A percentile compares a stretch with the other conserved stretches of the same genome.
Evolutionary conservation across 2,329 filamentous ascomycete species (phyloP).

Genomic region (Fusarium fujikuroi): DNA sequence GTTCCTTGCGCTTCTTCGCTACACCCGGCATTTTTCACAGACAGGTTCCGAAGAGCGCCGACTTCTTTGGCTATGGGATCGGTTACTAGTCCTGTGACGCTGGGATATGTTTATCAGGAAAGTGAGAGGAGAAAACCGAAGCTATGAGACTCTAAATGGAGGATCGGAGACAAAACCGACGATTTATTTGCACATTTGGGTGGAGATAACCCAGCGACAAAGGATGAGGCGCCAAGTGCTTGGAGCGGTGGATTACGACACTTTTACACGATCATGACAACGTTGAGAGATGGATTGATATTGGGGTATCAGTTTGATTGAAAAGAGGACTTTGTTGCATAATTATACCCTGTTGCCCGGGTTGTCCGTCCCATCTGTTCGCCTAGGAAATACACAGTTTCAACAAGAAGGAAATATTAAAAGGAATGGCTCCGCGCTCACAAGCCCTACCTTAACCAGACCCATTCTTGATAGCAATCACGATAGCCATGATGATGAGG

Average conservation of each 20-base stretch:
- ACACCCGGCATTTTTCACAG: slow-evolving; percentile 82
- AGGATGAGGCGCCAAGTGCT: not conserved
- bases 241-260: not conserved
- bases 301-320: slow-evolving; percentile 32
- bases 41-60: slow-evolving; percentile 67
- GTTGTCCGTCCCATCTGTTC: slow-evolving; percentile 35
- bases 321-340: slow-evolving; percentile 39
- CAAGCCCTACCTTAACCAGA: slow-evolving; percentile 5
- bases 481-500: slow-evolving; percentile 65
- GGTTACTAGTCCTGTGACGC: slow-evolving; percentile 62
- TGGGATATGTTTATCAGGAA: slow-evolving; percentile 70
- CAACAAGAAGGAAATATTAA: slow-evolving; percentile 28
- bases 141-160: slow-evolving; percentile 48
- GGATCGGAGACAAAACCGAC: not conserved
- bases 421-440: slow-evolving; percentile 28
- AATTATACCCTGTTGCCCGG: slow-evolving; percentile 40
- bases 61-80: slow-evolving; percentile 45
- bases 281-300: not conserved
- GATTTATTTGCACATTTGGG: not conserved
- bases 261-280: slow-evolving; percentile 1
- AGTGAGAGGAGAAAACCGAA: slow-evolving; percentile 46
- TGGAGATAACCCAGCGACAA: not conserved
- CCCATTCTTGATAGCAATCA: slow-evolving; percentile 63
- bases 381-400: slow-evolving; percentile 37
- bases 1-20: slow-evolving; percentile 60